Percentiles rank a stretch among this genome's conserved stretches.
Evolutionary conservation across 108 stramenopile species (phyloP).

Genomic region (Cyclotella cryptica): DNA sequence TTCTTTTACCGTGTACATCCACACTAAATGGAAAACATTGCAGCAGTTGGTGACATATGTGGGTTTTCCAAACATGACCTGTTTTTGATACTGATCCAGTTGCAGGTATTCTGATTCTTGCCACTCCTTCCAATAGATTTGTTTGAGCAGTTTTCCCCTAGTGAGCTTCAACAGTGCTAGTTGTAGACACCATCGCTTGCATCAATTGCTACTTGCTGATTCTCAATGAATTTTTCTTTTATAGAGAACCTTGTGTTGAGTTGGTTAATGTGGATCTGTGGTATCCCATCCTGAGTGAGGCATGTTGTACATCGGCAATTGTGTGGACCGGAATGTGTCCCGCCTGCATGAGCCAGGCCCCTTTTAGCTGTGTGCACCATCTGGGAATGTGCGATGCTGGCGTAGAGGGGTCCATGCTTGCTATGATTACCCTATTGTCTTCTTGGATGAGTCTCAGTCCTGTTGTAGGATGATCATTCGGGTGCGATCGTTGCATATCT

Average conservation of each 20-base stretch:
- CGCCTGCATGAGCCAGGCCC: background rate
- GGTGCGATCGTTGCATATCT: too few species aligned
- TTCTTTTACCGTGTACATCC: constrained; percentile 10
- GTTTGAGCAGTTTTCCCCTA: background rate
- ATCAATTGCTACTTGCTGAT: background rate
- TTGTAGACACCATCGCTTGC: too few species aligned
- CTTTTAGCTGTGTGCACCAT: background rate
- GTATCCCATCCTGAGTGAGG: background rate
- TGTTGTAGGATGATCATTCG: background rate
- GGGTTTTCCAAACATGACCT: background rate
- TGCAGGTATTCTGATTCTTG: background rate
- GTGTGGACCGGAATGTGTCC: background rate
- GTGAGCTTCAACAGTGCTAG: background rate
- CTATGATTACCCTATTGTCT: background rate
- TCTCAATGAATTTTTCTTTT: background rate
- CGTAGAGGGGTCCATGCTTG: background rate
- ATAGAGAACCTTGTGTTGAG: background rate
- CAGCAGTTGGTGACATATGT: background rate
- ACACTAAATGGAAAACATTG: background rate
- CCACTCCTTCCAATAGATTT: background rate
- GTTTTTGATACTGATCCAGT: background rate
- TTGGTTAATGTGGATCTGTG: background rate
- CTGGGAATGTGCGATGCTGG: background rate
- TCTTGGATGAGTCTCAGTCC: background rate
- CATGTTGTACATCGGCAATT: background rate